Evolutionary conservation across 352 stramenopile species (phyloP).

Genomic region (Phytophthora hibernalis): DNA sequence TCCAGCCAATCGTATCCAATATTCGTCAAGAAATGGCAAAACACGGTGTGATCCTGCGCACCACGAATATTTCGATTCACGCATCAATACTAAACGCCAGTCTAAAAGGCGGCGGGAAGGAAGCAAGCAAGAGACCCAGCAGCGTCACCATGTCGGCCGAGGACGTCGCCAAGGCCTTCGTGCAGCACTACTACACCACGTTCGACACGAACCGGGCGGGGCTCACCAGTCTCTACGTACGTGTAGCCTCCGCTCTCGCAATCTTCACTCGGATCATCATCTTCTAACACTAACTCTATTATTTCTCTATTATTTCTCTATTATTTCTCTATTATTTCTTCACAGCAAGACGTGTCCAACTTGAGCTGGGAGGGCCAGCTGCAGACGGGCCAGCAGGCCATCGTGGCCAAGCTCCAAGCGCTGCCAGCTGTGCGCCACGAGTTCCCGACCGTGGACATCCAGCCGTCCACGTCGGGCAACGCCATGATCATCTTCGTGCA

Average conservation of each 20-base stretch:
- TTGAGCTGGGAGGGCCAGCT: constrained; percentile 85
- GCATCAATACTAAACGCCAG: constrained; percentile 21
- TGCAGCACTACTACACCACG: constrained; percentile 90
- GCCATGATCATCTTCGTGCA: constrained; percentile 97
- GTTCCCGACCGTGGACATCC: constrained; percentile 92
- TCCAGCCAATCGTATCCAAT: constrained; percentile 31
- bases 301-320: constrained; percentile 12
- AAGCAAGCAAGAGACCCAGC: constrained; percentile 14
- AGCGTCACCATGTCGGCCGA: constrained; percentile 75
- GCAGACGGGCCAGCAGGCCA: constrained; percentile 78
- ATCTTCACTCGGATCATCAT: background rate
- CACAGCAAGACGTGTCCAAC: constrained; percentile 75
- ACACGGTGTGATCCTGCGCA: constrained; percentile 5
- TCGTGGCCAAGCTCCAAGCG: constrained; percentile 90
- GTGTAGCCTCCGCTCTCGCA: constrained; percentile 21
- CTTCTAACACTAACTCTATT: constrained; percentile 6
- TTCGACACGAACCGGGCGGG: constrained; percentile 84
- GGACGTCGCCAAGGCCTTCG: constrained; percentile 86
- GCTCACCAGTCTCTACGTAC: constrained; percentile 83
- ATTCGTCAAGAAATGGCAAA: background rate
- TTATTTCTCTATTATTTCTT: constrained; percentile 17
- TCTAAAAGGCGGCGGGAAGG: constrained; percentile 32
- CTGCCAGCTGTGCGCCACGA: constrained; percentile 80
- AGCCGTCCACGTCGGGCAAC: constrained; percentile 90
- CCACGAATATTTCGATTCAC: constrained; percentile 28